phyloP scores from a whole-genome alignment of 257 asterid species.

The Agastache rugosa region DNA sequence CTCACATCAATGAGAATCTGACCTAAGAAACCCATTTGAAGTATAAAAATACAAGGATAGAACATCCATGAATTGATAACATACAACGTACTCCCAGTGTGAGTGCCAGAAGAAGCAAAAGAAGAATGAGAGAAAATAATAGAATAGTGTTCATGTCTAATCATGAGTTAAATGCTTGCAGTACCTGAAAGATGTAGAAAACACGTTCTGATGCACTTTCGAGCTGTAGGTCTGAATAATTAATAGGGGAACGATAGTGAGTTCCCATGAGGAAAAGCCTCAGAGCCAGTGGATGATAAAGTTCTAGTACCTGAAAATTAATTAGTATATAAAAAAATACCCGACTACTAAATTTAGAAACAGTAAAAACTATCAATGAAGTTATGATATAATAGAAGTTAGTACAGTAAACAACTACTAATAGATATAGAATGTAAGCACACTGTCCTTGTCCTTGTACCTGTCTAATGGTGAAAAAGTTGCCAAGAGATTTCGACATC shows the following conservation, averaged over 20 bases:
- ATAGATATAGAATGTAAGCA: slow-evolving; percentile 4
- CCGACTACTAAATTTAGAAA: slow-evolving; percentile 12
- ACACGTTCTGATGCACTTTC: slow-evolving; percentile 95
- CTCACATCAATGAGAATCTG: slow-evolving; percentile 29
- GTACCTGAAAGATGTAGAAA: slow-evolving; percentile 92
- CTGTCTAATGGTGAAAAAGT: slow-evolving; percentile 95
- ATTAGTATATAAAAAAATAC: background rate
- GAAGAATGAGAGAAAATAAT: too few relatives aligned
- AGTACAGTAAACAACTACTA: slow-evolving; percentile 6
- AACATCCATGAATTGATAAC: background rate
- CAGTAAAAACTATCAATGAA: slow-evolving; percentile 11
- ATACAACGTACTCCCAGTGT: too few relatives aligned
- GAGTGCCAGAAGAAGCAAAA: too few relatives aligned
- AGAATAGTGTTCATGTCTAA: background rate
- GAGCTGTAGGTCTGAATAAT: slow-evolving; percentile 80
- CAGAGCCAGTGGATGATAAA: slow-evolving; percentile 90
- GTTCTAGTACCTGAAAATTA: slow-evolving; percentile 72
- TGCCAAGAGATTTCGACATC: slow-evolving; percentile 98
- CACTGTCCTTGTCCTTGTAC: slow-evolving; percentile 41
- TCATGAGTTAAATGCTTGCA: slow-evolving; percentile 15
- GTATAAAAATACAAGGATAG: slow-evolving; percentile 11
- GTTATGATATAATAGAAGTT: background rate
- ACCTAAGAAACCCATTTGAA: slow-evolving; percentile 15
- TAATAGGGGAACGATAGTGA: slow-evolving; percentile 93
- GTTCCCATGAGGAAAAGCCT: slow-evolving; percentile 88